A percentile compares a stretch with the other conserved stretches of the same genome.
phyloP scores from a whole-genome alignment of 768 basidiomycete species.

The Daedaleopsis nitida region DNA sequence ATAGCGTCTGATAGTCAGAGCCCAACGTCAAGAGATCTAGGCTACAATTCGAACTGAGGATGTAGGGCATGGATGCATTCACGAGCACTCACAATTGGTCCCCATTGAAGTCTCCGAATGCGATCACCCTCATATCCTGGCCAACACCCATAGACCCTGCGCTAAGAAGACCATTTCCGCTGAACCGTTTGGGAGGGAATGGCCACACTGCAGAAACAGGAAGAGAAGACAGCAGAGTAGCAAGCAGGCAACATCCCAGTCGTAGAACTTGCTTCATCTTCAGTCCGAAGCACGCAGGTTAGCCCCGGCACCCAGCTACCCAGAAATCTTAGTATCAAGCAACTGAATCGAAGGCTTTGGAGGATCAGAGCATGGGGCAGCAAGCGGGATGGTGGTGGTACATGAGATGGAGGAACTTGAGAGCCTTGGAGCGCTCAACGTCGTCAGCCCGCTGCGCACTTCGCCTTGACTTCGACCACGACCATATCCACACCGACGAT shows the following conservation, averaged over 20 bases:
- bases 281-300: background rate
- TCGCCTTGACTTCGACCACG: background rate
- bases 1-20: conserved; percentile 74
- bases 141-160: conserved; percentile 81
- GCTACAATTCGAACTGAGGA: conserved; percentile 41
- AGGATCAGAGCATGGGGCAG: background rate
- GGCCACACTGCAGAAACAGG: conserved; percentile 62
- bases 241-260: background rate
- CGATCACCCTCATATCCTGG: conserved; percentile 73
- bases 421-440: background rate
- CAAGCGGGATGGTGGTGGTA: background rate
- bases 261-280: background rate
- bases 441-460: background rate
- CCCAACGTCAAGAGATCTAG: conserved; percentile 79
- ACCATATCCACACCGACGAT: too few relatives aligned
- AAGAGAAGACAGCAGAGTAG: background rate
- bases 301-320: background rate
- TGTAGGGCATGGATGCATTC: background rate
- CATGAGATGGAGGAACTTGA: background rate
- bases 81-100: conserved; percentile 82
- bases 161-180: conserved; percentile 74
- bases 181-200: conserved; percentile 84
- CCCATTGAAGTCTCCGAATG: conserved; percentile 94
- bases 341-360: background rate
- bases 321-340: background rate